These are phyloP conservation scores for Hypocreales sp. DNA, from an alignment of 2,329 filamentous ascomycete genomes.

Conservation along the genomic window DNA sequence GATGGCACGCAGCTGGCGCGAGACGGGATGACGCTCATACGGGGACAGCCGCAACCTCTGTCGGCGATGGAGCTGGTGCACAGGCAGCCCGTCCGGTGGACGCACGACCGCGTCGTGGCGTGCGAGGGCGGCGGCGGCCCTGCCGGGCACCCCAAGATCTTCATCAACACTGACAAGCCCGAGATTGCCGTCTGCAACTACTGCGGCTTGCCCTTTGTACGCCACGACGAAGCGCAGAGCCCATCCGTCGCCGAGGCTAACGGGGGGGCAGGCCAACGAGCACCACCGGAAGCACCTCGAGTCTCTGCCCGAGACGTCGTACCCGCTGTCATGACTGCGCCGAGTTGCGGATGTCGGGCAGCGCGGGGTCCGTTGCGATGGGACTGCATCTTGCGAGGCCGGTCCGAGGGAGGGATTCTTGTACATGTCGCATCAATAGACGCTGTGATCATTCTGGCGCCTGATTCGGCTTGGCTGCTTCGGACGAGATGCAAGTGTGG, in stretches of 20 bases:
- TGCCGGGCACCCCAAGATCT: constrained; percentile 80
- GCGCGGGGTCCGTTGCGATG: too few species aligned
- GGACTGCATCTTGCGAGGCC: too few species aligned
- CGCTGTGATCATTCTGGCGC: background rate
- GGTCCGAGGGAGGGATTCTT: background rate
- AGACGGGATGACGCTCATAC: constrained; percentile 6
- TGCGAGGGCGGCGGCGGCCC: constrained; percentile 91
- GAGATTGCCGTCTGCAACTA: constrained; percentile 85
- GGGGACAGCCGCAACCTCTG: constrained; percentile 61
- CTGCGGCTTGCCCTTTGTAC: constrained; percentile 84
- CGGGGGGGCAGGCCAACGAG: constrained; percentile 57
- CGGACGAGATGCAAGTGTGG: too few species aligned
- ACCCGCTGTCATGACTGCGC: constrained; percentile 48
- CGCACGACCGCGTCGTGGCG: constrained; percentile 61
- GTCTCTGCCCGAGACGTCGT: constrained; percentile 64
- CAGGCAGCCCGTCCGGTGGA: constrained; percentile 88
- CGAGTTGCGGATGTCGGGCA: background rate
- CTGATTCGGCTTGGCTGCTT: too few species aligned
- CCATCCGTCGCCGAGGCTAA: constrained; percentile 2
- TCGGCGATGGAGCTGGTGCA: constrained; percentile 94
- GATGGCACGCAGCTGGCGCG: background rate
- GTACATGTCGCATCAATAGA: constrained; percentile 3
- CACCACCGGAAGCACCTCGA: constrained; percentile 75
- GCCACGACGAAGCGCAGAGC: constrained; percentile 16
- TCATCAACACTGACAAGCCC: constrained; percentile 96